Evolutionary conservation across 176 grass and related monocot species (phyloP).

Genomic region (Carex myosuroides): DNA sequence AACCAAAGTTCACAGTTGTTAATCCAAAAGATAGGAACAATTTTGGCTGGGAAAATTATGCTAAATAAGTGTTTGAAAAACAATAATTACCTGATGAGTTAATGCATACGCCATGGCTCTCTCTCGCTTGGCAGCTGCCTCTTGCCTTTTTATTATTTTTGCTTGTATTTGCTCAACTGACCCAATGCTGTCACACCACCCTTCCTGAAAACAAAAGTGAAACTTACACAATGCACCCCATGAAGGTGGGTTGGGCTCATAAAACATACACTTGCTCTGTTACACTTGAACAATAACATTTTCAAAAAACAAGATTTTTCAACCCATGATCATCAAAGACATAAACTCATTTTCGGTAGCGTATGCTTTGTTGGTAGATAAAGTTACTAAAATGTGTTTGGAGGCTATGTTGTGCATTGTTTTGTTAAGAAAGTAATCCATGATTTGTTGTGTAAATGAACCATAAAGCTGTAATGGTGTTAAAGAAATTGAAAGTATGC

Average conservation of each 20-base stretch:
- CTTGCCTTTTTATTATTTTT: conserved; percentile 88
- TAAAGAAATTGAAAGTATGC: neutral
- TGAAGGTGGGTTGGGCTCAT: neutral
- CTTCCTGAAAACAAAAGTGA: conserved; percentile 56
- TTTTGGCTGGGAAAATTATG: neutral
- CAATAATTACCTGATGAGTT: conserved; percentile 74
- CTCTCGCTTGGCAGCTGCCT: conserved; percentile 92
- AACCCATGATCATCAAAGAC: neutral
- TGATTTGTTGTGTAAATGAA: neutral
- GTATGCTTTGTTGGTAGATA: neutral
- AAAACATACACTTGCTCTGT: neutral
- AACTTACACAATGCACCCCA: conserved; percentile 5
- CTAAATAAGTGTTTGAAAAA: neutral
- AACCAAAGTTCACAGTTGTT: conserved; percentile 19
- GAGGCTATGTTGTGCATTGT: neutral
- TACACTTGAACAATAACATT: neutral
- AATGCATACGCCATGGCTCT: conserved; percentile 96
- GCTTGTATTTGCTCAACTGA: conserved; percentile 90
- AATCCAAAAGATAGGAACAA: neutral
- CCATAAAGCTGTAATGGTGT: neutral
- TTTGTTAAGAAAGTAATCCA: neutral
- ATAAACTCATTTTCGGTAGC: too few relatives aligned
- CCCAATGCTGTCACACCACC: conserved; percentile 93
- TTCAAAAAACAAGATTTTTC: neutral
- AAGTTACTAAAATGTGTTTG: neutral